These are phyloP conservation scores for Aureobasidium sp. DNA, from an alignment of 2,329 filamentous ascomycete species.

Conservation along the genomic window DNA sequence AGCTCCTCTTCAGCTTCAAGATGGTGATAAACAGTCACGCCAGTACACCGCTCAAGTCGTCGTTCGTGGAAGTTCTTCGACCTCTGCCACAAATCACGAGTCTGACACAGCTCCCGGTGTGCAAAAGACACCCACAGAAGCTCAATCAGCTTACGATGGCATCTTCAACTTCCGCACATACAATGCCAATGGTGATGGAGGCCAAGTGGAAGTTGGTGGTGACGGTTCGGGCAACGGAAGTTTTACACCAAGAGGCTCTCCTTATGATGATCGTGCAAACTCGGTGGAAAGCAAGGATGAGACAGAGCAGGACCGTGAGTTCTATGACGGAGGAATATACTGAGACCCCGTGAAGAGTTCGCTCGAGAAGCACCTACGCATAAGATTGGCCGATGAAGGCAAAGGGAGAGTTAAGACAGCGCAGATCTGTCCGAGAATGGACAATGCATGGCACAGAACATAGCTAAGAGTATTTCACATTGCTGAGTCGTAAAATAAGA, in stretches of 20 bases:
- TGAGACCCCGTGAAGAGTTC: neutral
- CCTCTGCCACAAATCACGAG: neutral
- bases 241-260: neutral
- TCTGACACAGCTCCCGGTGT: neutral
- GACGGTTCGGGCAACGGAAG: neutral
- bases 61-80: neutral
- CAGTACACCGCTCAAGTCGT: neutral
- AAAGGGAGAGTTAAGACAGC: neutral
- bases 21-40: neutral
- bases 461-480: constrained; percentile 5
- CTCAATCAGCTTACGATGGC: neutral
- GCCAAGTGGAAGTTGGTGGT: neutral
- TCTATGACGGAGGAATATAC: neutral
- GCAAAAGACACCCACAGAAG: neutral
- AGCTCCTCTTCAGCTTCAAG: neutral
- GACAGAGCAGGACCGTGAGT: neutral
- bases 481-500: neutral
- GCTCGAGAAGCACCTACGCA: neutral
- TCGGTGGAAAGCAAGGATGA: neutral
- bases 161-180: neutral
- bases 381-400: neutral
- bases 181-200: neutral
- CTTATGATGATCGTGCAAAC: neutral
- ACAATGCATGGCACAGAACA: neutral
- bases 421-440: neutral